A percentile compares a stretch with the other conserved stretches of the same genome.
These are phyloP conservation scores for Fusarium annulatum DNA, from an alignment of 2,329 filamentous ascomycete species.

Conservation along the genomic window DNA sequence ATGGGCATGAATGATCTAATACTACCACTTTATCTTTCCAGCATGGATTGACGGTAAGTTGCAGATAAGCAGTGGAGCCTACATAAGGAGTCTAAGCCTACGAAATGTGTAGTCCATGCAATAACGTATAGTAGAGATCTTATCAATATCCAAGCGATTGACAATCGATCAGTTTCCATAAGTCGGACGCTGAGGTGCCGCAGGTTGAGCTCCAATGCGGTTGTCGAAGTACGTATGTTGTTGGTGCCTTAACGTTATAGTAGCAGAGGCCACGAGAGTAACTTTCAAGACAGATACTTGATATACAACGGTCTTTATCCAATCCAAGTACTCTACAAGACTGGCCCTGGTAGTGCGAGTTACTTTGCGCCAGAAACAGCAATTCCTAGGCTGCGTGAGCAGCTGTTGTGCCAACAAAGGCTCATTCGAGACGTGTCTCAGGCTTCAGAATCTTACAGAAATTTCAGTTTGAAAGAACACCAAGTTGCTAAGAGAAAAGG, in stretches of 20 bases:
- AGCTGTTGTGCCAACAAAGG: not conserved
- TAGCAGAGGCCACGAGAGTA: not conserved
- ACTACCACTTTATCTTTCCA: not conserved
- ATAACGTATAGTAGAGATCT: not conserved
- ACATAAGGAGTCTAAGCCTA: rapidly evolving
- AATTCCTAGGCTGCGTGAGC: not conserved
- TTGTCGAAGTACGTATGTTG: not conserved
- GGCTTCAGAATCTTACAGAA: not conserved
- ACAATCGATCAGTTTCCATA: too few relatives aligned
- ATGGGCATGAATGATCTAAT: not conserved
- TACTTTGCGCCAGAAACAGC: not conserved
- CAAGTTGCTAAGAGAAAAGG: too few relatives aligned
- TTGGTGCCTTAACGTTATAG: too few relatives aligned
- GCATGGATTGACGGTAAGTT: rapidly evolving
- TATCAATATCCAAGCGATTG: too few relatives aligned
- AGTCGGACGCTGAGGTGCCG: not conserved
- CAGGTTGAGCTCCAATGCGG: not conserved
- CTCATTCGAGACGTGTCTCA: not conserved
- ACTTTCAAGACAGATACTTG: not conserved
- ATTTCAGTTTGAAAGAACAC: too few relatives aligned
- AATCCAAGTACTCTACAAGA: not conserved
- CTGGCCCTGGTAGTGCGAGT: not conserved
- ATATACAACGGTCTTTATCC: not conserved
- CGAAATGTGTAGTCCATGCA: not conserved
- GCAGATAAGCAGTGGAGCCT: not conserved